These are phyloP conservation scores for Chaetomidium leptoderma DNA, from an alignment of 495 filamentous ascomycete species.

Conservation along the genomic window DNA sequence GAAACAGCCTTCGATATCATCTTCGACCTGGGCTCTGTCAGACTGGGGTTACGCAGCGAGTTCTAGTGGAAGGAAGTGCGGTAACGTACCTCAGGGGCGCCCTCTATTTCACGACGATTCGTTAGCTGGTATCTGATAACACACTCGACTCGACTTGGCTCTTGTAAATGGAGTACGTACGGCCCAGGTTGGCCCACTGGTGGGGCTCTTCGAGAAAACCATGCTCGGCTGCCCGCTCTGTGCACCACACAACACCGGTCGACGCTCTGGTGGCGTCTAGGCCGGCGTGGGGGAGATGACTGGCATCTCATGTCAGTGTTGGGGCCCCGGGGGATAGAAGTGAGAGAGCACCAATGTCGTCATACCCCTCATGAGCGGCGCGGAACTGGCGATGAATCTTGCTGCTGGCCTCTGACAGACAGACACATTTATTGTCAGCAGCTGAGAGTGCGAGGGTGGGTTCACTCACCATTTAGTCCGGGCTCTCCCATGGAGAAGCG, in stretches of 20 bases:
- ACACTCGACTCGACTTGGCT: no score
- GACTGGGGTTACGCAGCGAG: background rate
- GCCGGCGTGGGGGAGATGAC: conserved; percentile 80
- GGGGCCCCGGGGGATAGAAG: background rate
- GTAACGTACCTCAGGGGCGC: conserved; percentile 70
- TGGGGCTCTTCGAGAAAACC: conserved; percentile 78
- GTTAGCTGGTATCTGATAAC: no score
- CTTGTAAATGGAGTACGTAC: conserved; percentile 13
- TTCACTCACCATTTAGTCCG: conserved; percentile 44
- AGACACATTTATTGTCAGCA: background rate
- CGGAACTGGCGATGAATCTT: conserved; percentile 84
- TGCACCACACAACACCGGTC: conserved; percentile 84
- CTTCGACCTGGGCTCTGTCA: conserved; percentile 55
- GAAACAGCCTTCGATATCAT: conserved; percentile 87
- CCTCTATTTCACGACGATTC: conserved; percentile 50
- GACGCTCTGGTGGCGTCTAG: conserved; percentile 79
- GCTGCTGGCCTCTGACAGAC: conserved; percentile 61
- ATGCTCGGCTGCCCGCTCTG: conserved; percentile 72
- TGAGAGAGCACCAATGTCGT: no score
- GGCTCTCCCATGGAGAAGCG: conserved; percentile 52
- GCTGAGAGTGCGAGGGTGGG: background rate
- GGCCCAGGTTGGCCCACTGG: conserved; percentile 88
- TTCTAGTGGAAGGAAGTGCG: background rate
- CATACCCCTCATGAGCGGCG: conserved; percentile 69
- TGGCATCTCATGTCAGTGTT: conserved; percentile 6